These are phyloP conservation scores for Capsicum chinense DNA, from an alignment of 257 asterid genomes.

Conservation along the genomic window DNA sequence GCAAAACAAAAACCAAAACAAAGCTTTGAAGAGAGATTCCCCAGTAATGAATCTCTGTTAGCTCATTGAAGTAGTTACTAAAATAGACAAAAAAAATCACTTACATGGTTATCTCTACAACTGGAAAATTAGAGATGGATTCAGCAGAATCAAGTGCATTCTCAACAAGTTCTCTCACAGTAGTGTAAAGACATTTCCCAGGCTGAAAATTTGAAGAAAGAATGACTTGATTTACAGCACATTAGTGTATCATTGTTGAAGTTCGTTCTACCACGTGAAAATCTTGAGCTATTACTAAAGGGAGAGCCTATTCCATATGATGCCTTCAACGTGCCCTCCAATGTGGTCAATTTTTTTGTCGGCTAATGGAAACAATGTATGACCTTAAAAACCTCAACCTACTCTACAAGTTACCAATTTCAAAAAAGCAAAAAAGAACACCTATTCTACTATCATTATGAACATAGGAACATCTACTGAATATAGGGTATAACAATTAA, in stretches of 20 bases:
- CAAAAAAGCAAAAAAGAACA: background rate
- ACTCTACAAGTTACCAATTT: background rate
- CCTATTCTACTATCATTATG: conserved; percentile 10
- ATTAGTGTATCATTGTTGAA: background rate
- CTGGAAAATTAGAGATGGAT: conserved; percentile 80
- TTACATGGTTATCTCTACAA: conserved; percentile 81
- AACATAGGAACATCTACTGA: background rate
- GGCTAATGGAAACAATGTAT: background rate
- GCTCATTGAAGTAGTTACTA: conserved; percentile 19
- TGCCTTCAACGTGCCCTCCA: conserved; percentile 2
- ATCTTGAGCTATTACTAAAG: conserved; percentile 3
- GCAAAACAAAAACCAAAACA: conserved; percentile 23
- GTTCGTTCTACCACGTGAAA: conserved; percentile 2
- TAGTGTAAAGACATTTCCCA: conserved; percentile 84
- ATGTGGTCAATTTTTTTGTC: background rate
- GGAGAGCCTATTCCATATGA: conserved; percentile 13
- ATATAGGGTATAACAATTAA: background rate
- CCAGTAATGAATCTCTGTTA: background rate
- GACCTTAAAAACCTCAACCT: conserved; percentile 16
- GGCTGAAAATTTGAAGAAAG: conserved; percentile 58
- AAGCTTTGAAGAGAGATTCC: background rate
- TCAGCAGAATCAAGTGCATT: conserved; percentile 97
- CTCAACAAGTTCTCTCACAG: conserved; percentile 93
- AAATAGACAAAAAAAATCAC: conserved; percentile 24
- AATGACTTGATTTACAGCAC: background rate